Base-by-base conservation (phyloP, 257 asterid species). In the Rubia yunnanensis region DNA sequence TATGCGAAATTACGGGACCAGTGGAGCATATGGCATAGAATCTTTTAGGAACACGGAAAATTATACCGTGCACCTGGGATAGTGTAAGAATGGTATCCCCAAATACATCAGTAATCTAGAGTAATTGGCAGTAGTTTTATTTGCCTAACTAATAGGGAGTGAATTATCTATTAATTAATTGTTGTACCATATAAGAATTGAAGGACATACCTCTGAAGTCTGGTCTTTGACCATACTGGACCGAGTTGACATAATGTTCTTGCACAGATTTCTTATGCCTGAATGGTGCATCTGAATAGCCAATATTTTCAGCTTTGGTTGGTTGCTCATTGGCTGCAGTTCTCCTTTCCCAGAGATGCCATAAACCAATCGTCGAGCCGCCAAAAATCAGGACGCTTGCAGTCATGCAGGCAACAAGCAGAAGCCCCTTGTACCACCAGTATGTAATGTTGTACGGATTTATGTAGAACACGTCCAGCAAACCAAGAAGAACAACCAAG, bases 341-440 rank as follows among this genome's bases (percentile, higher is more conserved):
- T 77, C 70, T 83, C 27, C 68, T 74, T 62, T 78, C 96, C 96
- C 91, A 85, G 23, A 78, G 58, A 79, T 86, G 89, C 98, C 98
- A 91, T 0, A 78, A 56, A 44, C 76, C 78, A 14, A 91, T 82
- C 1, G 85, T 86, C n/a, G 65, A 27, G 35, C 95, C 95, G 8
- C 98, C 98, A 34, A 88, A 91, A 10, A 91, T 38, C 20, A 82
- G 28, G 15, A 82, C 30, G 34, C 96, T 83, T 20, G 66, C 81
- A 26, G 35, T 54, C 96, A 88, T 88, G 77, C 90, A 83, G 24
- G 66, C 86, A 0, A 85, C 0, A 31, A 91, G 65, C 18, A 91
- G 69, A 69, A 91, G 84, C 5, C 94, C 98, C 72, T 85, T 81
- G 53, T 80, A 88, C 98, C 95, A 91, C 83, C 84, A 81, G 20